phyloP scores from a whole-genome alignment of 495 filamentous ascomycete genomes.

The Penicillium pulvis region DNA sequence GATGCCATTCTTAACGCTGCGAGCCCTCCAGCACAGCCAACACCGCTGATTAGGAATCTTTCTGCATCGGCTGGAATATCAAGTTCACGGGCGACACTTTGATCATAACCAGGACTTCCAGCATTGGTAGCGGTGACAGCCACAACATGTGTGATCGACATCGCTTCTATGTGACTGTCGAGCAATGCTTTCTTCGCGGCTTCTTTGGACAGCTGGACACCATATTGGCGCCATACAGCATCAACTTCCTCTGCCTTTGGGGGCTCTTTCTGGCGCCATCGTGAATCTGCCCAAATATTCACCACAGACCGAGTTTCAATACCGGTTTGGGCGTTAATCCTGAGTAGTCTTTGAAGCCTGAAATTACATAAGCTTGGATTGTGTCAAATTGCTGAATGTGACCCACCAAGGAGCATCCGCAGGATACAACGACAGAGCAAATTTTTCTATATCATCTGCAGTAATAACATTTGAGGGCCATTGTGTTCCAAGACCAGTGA shows the following conservation, averaged over 20 bases:
- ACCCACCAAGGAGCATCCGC: constrained; percentile 1
- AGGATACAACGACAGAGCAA: background rate
- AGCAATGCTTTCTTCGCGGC: constrained; percentile 61
- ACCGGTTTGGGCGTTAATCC: constrained; percentile 64
- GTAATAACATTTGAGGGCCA: background rate
- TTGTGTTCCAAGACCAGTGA: constrained; percentile 1
- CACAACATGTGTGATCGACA: constrained; percentile 64
- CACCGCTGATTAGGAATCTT: constrained; percentile 61
- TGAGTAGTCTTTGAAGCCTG: constrained; percentile 54
- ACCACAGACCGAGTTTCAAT: constrained; percentile 64
- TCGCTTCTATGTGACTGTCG: constrained; percentile 45
- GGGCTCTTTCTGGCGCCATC: constrained; percentile 34
- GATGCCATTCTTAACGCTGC: constrained; percentile 62
- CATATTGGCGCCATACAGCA: constrained; percentile 56
- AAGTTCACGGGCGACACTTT: constrained; percentile 58
- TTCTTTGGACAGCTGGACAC: constrained; percentile 56
- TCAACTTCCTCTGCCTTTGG: constrained; percentile 60
- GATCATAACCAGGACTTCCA: constrained; percentile 68
- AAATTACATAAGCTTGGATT: background rate
- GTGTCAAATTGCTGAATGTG: background rate
- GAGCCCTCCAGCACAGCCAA: constrained; percentile 67
- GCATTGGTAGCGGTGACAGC: constrained; percentile 67
- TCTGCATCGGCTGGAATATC: constrained; percentile 52
- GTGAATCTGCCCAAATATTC: constrained; percentile 55
- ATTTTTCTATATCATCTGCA: background rate